Evolutionary conservation across 106 monocot genomes (phyloP), one percentile per base, ranked within the genome.

Genomic region (Triglochin maritima): DNA sequence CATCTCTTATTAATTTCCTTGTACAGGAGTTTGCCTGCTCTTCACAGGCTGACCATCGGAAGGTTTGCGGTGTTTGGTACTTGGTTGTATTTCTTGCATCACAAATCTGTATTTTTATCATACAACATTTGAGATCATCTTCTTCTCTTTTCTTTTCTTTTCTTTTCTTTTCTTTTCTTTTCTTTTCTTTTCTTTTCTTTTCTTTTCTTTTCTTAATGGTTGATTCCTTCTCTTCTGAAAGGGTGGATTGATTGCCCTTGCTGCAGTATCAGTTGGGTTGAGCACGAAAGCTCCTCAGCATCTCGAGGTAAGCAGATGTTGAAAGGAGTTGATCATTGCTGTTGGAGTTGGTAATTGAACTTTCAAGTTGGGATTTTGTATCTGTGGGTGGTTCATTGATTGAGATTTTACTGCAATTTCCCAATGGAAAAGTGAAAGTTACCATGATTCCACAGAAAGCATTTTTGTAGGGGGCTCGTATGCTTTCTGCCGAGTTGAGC

Each of bases 181-280:
- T 53, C 11, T 66, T 11, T 9, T 9, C 46, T 3, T 55, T 13
- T 17, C 8, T 44, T 17, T 7, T 46, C n/a, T 6, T 9, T 55
- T 47, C 16, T 11, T 55, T 42, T 60, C 56, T 4, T 29, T 9
- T 46, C 44, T 29, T 29, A 29, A 29, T 29, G 29, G 29, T 29
- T 29, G 29, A 29, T 29, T 29, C 29, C 29, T 29, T 29, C 29
- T 29, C 29, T 29, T 76, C 67, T 71, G 65, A 67, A 29, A 96
- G 96, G 96, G 96, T 67, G 96, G 96, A 49, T 79, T 96, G 67
- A 87, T 86, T 29, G 96, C 88, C 3, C 91, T 96, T 77, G 96
- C 96, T 44, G 96, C 96, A 42, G 96, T 73, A 3, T 91, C 96
- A 12, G 91, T 96, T 69, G 96, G 91, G 48, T 81, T 96, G 79